These are phyloP conservation scores for Rhizomucor miehei DNA, from an alignment of 371 early-diverging fungal genomes.

Conservation along the genomic window DNA sequence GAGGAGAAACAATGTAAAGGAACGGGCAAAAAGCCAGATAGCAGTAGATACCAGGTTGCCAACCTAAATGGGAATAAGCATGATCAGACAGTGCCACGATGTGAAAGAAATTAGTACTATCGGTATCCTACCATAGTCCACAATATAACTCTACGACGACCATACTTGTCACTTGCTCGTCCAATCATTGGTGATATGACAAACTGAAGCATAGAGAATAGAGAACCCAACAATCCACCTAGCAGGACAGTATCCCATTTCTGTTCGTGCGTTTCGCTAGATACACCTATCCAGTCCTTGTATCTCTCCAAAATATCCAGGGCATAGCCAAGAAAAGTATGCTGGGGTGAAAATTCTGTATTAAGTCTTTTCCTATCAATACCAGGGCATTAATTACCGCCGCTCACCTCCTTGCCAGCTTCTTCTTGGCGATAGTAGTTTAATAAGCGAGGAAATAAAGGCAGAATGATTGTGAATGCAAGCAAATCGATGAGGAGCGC, in stretches of 20 bases:
- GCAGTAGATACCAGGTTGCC: slow-evolving; percentile 86
- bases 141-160: slow-evolving; percentile 83
- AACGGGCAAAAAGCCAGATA: slow-evolving; percentile 84
- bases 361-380: not conserved
- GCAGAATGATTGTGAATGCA: slow-evolving; percentile 96
- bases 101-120: too few relatives aligned
- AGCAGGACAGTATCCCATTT: slow-evolving; percentile 87
- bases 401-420: slow-evolving; percentile 40
- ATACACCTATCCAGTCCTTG: slow-evolving; percentile 25
- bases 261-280: slow-evolving; percentile 16
- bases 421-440: slow-evolving; percentile 59
- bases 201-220: slow-evolving; percentile 95
- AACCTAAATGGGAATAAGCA: slow-evolving; percentile 47
- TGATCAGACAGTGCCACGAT: too few relatives aligned
- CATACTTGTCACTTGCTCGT: slow-evolving; percentile 74
- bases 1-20: slow-evolving; percentile 80
- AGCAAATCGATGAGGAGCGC: slow-evolving; percentile 91
- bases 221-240: slow-evolving; percentile 91
- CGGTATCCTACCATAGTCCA: slow-evolving; percentile 88
- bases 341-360: too few relatives aligned
- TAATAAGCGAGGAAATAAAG: slow-evolving; percentile 81
- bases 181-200: slow-evolving; percentile 87
- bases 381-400: not conserved
- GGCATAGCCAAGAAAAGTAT: slow-evolving; percentile 30
- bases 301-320: slow-evolving; percentile 34